Evolutionary conservation across 805 yeast species (phyloP), one percentile per base, ranked within the genome.

Genomic region (Komagataella ulmi): DNA sequence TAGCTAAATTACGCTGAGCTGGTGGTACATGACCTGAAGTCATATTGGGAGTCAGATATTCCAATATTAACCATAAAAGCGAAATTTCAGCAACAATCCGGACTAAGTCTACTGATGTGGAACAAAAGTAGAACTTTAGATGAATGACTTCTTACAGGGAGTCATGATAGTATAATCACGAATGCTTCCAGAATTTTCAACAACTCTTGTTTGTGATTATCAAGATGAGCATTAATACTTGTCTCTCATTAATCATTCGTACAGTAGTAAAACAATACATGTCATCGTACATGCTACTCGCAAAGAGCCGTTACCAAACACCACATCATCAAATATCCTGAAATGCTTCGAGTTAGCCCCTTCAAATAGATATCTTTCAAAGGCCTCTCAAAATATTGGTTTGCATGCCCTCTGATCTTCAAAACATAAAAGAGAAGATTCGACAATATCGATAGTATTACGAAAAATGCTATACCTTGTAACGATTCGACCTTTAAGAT

Each of bases 251-350:
- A 24, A 2, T 7, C 4, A 30, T 10, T 6, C 14, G 1, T 30
- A 14, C 10, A 30, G 14, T 4, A 30, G 14, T 3, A 18, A 2
- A 18, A 18, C 40, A 30, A 10, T 10, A 30, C 12, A 30, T 30
- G 40, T 30, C 40, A 30, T 30, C 40, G 12, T 4, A 5, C n/a
- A 10, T 5, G 5, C 40, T 30, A 30, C 14, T 30, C 40, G 14
- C 40, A 30, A 8, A 77, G 57, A 1, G 79, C 80, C 57, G 69
- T 71, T 14, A 76, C 65, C 53, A 79, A 64, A 49, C 83, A 77
- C 85, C 85, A 79, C 58, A 79, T 72, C 74, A 79, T 74, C 7
- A 76, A 67, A 56, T 67, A 79, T 46, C 81, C 75, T 10, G 81
- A 71, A 30, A 78, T 54, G 44, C 76, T 79, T 47, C 78, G 62